Conservation (phyloP, 192 early-diverging fungal genomes). For the Coemansia umbellata region DNA sequence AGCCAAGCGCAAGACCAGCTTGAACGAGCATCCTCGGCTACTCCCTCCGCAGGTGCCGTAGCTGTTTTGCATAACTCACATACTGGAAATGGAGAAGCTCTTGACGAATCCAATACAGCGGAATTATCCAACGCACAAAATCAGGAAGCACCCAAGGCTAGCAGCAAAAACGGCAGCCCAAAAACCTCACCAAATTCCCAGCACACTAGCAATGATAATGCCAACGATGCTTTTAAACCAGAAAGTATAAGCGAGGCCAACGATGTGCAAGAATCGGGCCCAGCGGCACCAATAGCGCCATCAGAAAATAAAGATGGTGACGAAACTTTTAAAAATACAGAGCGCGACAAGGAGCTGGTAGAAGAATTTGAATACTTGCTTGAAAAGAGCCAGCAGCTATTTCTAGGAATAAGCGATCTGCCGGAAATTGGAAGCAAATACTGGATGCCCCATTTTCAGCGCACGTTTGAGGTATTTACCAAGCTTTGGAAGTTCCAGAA, state of each 20-base stretch:
- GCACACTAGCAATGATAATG: neutral
- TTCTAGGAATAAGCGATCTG: conserved; percentile 72
- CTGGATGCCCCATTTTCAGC: conserved; percentile 91
- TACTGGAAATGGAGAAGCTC: neutral
- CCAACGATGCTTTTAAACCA: neutral
- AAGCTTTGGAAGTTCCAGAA: conserved; percentile 97
- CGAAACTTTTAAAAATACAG: conserved; percentile 12
- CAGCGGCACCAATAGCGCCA: neutral
- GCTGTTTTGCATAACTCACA: neutral
- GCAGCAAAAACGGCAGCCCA: neutral
- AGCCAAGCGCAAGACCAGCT: too few relatives aligned
- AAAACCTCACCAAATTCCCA: neutral
- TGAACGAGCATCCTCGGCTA: too few relatives aligned
- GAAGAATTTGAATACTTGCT: conserved; percentile 92
- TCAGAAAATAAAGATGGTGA: conserved; percentile 7
- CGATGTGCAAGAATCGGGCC: too few relatives aligned
- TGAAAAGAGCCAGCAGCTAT: conserved; percentile 96
- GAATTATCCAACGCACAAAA: conserved; percentile 1
- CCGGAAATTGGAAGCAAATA: conserved; percentile 51
- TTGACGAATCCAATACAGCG: neutral
- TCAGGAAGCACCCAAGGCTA: neutral
- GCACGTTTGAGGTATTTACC: conserved; percentile 97
- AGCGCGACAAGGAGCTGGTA: conserved; percentile 53
- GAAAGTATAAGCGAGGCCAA: too few relatives aligned
- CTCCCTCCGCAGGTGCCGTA: neutral